phyloP scores from a whole-genome alignment of 2,329 filamentous ascomycete species.

The Thielaviopsis musarum region DNA sequence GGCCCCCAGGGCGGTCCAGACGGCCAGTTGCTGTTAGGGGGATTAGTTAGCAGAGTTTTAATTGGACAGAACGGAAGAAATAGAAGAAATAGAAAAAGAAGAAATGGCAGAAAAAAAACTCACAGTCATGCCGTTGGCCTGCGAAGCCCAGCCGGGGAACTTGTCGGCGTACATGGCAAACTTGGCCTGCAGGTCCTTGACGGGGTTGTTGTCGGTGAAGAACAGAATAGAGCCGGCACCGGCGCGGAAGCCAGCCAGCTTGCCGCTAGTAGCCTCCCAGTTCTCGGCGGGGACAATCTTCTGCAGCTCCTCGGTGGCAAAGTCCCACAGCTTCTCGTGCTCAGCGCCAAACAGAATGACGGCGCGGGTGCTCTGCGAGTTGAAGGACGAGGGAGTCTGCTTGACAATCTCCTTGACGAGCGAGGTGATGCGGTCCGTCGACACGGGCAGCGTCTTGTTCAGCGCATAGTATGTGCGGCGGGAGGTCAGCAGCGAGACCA shows the following conservation, averaged over 20 bases:
- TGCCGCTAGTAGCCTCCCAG: slow-evolving; percentile 35
- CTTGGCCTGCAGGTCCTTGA: slow-evolving; percentile 49
- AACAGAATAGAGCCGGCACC: slow-evolving; percentile 75
- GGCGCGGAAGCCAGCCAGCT: slow-evolving; percentile 42
- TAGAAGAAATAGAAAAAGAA: neutral
- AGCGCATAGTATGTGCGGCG: slow-evolving; percentile 56
- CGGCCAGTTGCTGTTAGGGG: slow-evolving; percentile 43
- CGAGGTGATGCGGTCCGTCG: slow-evolving; percentile 40
- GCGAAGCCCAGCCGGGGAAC: slow-evolving; percentile 61
- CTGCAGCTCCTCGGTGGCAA: slow-evolving; percentile 47
- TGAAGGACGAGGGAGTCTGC: slow-evolving; percentile 68
- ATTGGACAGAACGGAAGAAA: neutral
- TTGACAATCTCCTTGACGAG: slow-evolving; percentile 48
- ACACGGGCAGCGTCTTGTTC: slow-evolving; percentile 43
- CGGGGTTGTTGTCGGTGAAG: slow-evolving; percentile 59
- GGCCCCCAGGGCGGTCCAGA: slow-evolving; percentile 69
- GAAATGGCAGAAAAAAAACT: slow-evolving; percentile 7
- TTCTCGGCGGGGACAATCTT: slow-evolving; percentile 47
- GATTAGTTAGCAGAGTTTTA: slow-evolving; percentile 3
- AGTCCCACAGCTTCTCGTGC: slow-evolving; percentile 78
- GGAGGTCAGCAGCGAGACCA: slow-evolving; percentile 48
- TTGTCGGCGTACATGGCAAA: slow-evolving; percentile 61
- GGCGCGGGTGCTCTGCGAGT: slow-evolving; percentile 67
- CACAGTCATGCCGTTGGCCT: slow-evolving; percentile 60
- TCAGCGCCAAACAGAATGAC: slow-evolving; percentile 66